A percentile compares a stretch with the other conserved stretches of the same genome.
Evolutionary conservation across 2,329 filamentous ascomycete species (phyloP).

Genomic region (Aspergillus sp.): DNA sequence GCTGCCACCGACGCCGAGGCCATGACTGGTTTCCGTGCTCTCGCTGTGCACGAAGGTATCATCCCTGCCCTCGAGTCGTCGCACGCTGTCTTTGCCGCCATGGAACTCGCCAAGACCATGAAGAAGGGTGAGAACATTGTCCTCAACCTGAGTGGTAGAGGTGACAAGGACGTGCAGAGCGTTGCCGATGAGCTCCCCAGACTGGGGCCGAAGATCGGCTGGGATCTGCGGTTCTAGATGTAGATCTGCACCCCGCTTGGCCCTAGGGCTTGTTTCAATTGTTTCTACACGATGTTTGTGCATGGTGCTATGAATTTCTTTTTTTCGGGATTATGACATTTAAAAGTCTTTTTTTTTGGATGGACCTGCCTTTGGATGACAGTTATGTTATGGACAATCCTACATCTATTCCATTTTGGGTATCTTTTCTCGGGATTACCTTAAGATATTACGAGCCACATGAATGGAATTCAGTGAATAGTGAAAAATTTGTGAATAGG

Average conservation of each 20-base stretch:
- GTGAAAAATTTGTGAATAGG: too few species aligned
- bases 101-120: constrained; percentile 91
- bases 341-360: background rate
- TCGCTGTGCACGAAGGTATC: constrained; percentile 87
- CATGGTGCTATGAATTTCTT: background rate
- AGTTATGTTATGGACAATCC: too few species aligned
- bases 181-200: constrained; percentile 89
- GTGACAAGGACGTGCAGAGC: constrained; percentile 98
- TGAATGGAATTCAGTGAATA: too few species aligned
- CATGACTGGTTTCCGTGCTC: constrained; percentile 74
- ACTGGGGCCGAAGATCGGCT: constrained; percentile 79
- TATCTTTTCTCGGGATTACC: too few species aligned
- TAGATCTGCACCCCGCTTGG: constrained; percentile 6
- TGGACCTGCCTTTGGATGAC: background rate
- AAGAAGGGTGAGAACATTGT: constrained; percentile 81
- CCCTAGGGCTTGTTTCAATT: background rate
- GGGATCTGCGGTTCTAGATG: constrained; percentile 53
- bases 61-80: constrained; percentile 92
- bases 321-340: background rate
- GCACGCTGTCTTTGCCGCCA: constrained; percentile 82
- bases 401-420: too few species aligned
- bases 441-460: too few species aligned
- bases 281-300: background rate
- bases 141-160: constrained; percentile 85
- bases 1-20: constrained; percentile 88